Conservation (phyloP, 768 basidiomycete species). For the Clavaria fumosa region DNA sequence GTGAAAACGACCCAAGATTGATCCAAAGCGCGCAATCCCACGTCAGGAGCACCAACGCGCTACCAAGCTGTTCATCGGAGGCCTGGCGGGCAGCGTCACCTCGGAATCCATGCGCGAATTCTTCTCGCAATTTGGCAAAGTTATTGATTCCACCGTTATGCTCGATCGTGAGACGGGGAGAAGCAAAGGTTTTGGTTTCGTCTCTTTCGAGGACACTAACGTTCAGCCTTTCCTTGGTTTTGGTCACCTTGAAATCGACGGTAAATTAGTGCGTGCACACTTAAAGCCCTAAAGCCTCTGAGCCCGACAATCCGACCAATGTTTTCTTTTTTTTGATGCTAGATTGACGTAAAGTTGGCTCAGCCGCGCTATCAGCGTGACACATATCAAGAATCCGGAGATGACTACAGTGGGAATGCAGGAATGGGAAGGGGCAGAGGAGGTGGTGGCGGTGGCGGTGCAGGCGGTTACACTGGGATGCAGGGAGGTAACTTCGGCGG, state of each 20-base stretch:
- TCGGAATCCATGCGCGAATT: slow-evolving; percentile 88
- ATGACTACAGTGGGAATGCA: slow-evolving; percentile 2
- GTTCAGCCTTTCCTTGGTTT: slow-evolving; percentile 81
- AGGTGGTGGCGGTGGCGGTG: slow-evolving; percentile 9
- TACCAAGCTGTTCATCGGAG: slow-evolving; percentile 93
- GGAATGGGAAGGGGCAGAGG: slow-evolving; percentile 12
- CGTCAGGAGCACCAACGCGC: slow-evolving; percentile 88
- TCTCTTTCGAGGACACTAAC: slow-evolving; percentile 86
- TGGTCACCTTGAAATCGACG: slow-evolving; percentile 84
- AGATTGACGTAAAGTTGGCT: slow-evolving; percentile 97
- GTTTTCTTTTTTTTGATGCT: slow-evolving; percentile 2
- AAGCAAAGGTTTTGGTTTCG: slow-evolving; percentile 96
- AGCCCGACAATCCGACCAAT: background rate
- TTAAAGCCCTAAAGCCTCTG: background rate
- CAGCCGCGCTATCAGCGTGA: slow-evolving; percentile 80
- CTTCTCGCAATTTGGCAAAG: slow-evolving; percentile 88
- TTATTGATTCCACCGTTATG: slow-evolving; percentile 98
- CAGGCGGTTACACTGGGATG: slow-evolving; percentile 18
- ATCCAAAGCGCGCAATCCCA: slow-evolving; percentile 98
- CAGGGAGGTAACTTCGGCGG: slow-evolving; percentile 26
- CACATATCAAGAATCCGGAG: slow-evolving; percentile 33
- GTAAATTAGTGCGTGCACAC: slow-evolving; percentile 61
- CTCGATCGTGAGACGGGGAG: slow-evolving; percentile 88
- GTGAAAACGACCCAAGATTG: slow-evolving; percentile 47
- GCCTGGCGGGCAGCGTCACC: slow-evolving; percentile 81